Percentiles rank a stretch among this genome's conserved stretches.
These are phyloP conservation scores for Sambucus nigra DNA, from an alignment of 129 eudicot species.

Conservation along the genomic window DNA sequence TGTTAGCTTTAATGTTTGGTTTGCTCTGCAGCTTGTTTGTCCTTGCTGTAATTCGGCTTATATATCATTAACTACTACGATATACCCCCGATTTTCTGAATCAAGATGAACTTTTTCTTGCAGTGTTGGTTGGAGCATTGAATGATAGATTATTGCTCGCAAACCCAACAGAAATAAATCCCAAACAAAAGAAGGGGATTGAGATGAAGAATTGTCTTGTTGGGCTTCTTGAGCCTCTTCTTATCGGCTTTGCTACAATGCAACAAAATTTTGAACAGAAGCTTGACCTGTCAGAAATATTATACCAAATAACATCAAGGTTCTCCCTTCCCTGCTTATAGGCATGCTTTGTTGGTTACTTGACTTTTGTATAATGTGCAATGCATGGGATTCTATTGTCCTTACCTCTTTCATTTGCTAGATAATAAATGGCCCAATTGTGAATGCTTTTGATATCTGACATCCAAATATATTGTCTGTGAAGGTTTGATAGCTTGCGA, in stretches of 20 bases:
- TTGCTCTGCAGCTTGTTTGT: neutral
- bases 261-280: slow-evolving; percentile 96
- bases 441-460: slow-evolving; percentile 18
- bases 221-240: slow-evolving; percentile 99
- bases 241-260: slow-evolving; percentile 94
- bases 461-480: slow-evolving; percentile 10
- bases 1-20: slow-evolving; percentile 3
- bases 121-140: slow-evolving; percentile 85
- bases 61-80: slow-evolving; percentile 5
- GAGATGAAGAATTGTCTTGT: slow-evolving; percentile 88
- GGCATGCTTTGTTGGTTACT: neutral
- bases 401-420: too few species aligned
- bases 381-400: neutral
- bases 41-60: slow-evolving; percentile 8
- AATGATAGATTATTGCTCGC: slow-evolving; percentile 88
- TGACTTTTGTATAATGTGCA: too few species aligned
- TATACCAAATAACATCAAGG: slow-evolving; percentile 98
- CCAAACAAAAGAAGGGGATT: slow-evolving; percentile 75
- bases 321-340: slow-evolving; percentile 18
- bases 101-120: slow-evolving; percentile 15
- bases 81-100: slow-evolving; percentile 12
- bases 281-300: slow-evolving; percentile 87
- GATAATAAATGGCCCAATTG: neutral
- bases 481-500: slow-evolving; percentile 97
- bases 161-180: slow-evolving; percentile 83